Base-by-base conservation (phyloP, 805 yeast genomes). In the Metschnikowia lochheadii region DNA sequence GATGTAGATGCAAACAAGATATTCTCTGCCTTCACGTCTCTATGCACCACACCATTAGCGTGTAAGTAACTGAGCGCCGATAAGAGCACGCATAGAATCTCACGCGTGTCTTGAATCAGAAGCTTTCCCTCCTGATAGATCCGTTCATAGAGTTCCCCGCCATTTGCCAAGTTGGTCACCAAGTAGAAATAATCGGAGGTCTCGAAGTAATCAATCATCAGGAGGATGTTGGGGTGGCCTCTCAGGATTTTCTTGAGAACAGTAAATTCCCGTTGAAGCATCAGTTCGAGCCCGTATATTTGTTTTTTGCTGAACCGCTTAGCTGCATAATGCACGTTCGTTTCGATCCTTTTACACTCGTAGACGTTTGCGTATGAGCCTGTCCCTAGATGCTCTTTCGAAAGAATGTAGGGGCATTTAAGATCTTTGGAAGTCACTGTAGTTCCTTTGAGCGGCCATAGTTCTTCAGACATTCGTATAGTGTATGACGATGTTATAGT, bases 21-120 rank as follows among this genome's bases (percentile, higher is more conserved):
- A 57, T 85, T 85, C 57, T 85, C 91, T 0, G 90, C 87, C 62
- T 85, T 85, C 51, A 85, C 65, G 58, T 85, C 91, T 42, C 91
- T 75, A 60, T 85, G 91, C 6, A 84, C 84, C 36, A 85, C 77
- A 31, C 79, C 77, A 55, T 83, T 76, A 2, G 59, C 51, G 59
- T 85, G 90, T 49, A 85, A 66, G 58, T 82, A 83, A 6, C 72
- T 71, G 1, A 85, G 73, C 0, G 85, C 85, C 8, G 80, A 72
- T 2, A 80, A 63, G 20, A 85, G 66, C 50, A 79, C 76, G 11
- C 70, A 64, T 32, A 84, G 69, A 37, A 82, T 73, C 6, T 73
- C 73, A 10, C 69, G 72, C 1, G 83, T 81, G 51, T 81, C 82
- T 14, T 62, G 57, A 46, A 79, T 81, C 46, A 60, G 46, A 48